phyloP scores from a whole-genome alignment of 1,284 basidiomycete species.

The Austroboletus novae-zelandiae region DNA sequence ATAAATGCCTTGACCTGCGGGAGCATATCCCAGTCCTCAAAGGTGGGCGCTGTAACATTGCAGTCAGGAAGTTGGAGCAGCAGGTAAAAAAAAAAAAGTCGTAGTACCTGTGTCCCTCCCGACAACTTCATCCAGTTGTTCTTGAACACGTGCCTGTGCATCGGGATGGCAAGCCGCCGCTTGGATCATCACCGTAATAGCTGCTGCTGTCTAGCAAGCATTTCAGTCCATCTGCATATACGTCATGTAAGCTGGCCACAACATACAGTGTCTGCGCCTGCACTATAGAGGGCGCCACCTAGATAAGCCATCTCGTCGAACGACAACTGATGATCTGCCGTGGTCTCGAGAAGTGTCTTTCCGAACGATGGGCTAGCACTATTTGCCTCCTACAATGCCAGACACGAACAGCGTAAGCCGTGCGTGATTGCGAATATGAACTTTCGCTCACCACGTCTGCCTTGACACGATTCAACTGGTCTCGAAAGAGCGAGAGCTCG shows the following conservation, averaged over 20 bases:
- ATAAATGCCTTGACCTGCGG: constrained; percentile 13
- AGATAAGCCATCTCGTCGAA: constrained; percentile 17
- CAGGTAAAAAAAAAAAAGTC: not conserved
- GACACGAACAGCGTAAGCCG: not conserved
- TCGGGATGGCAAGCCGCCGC: constrained; percentile 10
- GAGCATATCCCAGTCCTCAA: constrained; percentile 11
- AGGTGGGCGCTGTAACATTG: constrained; percentile 5
- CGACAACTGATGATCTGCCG: constrained; percentile 6
- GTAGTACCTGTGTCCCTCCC: constrained; percentile 8
- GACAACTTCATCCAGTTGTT: constrained; percentile 12
- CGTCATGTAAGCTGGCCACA: not conserved
- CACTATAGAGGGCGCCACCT: constrained; percentile 7
- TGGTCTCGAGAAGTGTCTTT: constrained; percentile 9
- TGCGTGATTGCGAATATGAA: not conserved
- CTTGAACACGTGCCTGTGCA: constrained; percentile 11
- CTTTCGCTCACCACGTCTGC: constrained; percentile 3
- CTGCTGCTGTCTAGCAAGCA: constrained; percentile 3
- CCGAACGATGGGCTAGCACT: constrained; percentile 3
- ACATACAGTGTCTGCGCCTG: constrained; percentile 9
- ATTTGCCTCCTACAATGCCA: not conserved
- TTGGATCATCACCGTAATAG: constrained; percentile 9
- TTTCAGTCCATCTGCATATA: not conserved
- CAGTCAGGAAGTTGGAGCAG: not conserved
- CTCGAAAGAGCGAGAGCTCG: constrained; percentile 43
- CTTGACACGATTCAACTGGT: constrained; percentile 11